Evolutionary conservation across 805 yeast genomes (phyloP).

Genomic region (Pichia rugopelliculosa): DNA sequence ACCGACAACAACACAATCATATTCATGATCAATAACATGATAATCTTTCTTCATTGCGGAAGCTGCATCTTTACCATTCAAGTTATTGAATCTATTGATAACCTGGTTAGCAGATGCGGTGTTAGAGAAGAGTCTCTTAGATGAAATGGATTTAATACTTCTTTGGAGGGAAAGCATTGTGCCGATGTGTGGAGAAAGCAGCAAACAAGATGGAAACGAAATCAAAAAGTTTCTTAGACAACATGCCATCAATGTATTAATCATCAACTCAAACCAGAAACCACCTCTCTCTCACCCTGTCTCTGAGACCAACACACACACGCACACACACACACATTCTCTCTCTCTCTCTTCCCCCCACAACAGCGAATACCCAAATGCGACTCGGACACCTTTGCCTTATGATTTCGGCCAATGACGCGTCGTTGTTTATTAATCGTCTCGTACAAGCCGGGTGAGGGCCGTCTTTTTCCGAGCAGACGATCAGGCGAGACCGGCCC

Average conservation of each 20-base stretch:
- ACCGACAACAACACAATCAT: slow-evolving; percentile 96
- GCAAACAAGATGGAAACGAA: background rate
- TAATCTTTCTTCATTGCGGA: slow-evolving; percentile 59
- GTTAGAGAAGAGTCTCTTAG: slow-evolving; percentile 27
- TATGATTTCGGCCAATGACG: slow-evolving; percentile 1
- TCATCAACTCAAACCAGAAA: background rate
- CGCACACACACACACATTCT: no score
- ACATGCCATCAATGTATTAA: background rate
- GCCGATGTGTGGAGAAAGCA: background rate
- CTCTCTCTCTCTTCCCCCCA: background rate
- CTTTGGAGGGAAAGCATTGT: slow-evolving; percentile 21
- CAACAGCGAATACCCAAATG: slow-evolving; percentile 1
- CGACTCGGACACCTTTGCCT: slow-evolving; percentile 7
- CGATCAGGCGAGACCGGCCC: no score
- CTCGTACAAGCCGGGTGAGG: background rate
- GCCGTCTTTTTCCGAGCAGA: background rate
- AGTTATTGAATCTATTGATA: slow-evolving; percentile 33
- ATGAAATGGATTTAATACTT: slow-evolving; percentile 15
- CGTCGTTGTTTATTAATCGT: background rate
- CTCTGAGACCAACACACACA: no score
- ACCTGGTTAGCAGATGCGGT: slow-evolving; percentile 24
- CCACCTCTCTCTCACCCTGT: no score
- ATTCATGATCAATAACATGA: slow-evolving; percentile 93
- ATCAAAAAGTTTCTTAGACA: no score
- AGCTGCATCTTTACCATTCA: slow-evolving; percentile 46